Evolutionary conservation across 441 rosid species (phyloP).

Genomic region (Viola pubescens): DNA sequence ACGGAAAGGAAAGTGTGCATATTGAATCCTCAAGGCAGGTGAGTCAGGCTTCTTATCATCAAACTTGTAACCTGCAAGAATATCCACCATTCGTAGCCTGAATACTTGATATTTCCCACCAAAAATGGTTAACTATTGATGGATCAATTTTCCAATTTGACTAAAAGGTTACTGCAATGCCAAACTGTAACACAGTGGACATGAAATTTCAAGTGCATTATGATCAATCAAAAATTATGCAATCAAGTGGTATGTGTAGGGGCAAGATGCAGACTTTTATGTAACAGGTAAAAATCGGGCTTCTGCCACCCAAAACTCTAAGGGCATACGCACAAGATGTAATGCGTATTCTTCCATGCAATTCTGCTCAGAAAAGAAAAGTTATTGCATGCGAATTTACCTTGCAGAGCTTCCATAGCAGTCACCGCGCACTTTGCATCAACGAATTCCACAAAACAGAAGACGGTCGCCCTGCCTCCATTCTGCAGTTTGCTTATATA

Average conservation of each 20-base stretch:
- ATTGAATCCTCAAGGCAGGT: conserved; percentile 32
- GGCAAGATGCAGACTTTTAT: too few species aligned
- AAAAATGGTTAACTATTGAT: neutral
- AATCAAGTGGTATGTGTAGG: neutral
- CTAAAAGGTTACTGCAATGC: neutral
- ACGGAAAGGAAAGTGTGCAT: conserved; percentile 44
- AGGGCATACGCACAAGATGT: neutral
- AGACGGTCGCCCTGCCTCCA: conserved; percentile 41
- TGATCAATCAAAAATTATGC: neutral
- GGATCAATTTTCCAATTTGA: neutral
- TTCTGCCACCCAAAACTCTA: neutral
- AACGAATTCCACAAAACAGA: conserved; percentile 52
- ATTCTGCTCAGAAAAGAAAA: too few species aligned
- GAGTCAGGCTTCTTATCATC: conserved; percentile 46
- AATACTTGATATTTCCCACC: conserved; percentile 2
- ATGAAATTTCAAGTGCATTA: neutral
- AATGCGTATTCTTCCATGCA: neutral
- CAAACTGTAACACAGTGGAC: neutral
- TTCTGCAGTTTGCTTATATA: conserved; percentile 25
- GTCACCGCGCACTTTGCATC: conserved; percentile 40
- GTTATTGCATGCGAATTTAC: conserved; percentile 17
- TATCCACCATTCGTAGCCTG: conserved; percentile 5
- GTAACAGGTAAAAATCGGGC: too few species aligned
- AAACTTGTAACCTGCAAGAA: conserved; percentile 45
- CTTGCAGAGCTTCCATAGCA: conserved; percentile 57